These are phyloP conservation scores for Suillus sp. DNA, from an alignment of 768 basidiomycete species.

Conservation along the genomic window DNA sequence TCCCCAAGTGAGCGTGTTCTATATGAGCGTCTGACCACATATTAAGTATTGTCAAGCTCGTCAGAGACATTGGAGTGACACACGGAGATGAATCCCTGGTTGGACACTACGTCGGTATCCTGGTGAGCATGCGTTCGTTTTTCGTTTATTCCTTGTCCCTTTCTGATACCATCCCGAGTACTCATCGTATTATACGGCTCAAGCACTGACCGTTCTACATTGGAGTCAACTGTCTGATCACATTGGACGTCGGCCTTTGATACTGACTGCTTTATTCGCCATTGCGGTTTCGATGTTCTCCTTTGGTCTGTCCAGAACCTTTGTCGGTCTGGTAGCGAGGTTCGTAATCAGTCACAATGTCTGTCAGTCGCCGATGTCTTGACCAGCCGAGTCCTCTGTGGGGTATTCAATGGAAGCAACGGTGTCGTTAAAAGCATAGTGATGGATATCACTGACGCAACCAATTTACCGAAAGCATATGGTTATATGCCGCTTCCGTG, in stretches of 20 bases:
- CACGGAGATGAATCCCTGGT: conserved; percentile 47
- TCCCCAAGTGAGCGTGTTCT: conserved; percentile 46
- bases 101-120: conserved; percentile 49
- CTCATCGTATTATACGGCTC: conserved; percentile 50
- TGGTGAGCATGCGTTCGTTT: conserved; percentile 35
- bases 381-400: conserved; percentile 44
- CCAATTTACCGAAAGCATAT: conserved; percentile 44
- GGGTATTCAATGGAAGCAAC: conserved; percentile 55
- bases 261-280: conserved; percentile 47
- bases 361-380: not conserved
- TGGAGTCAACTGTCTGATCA: conserved; percentile 54
- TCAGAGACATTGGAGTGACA: conserved; percentile 38
- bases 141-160: not conserved
- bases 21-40: not conserved
- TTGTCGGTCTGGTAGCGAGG: conserved; percentile 37
- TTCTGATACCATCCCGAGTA: conserved; percentile 33
- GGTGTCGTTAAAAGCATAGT: conserved; percentile 50
- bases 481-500: conserved; percentile 59
- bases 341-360: no score
- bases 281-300: conserved; percentile 47
- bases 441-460: conserved; percentile 43
- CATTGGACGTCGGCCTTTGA: conserved; percentile 49
- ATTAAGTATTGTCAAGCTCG: conserved; percentile 18
- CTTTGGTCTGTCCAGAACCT: conserved; percentile 50
- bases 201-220: conserved; percentile 47